Evolutionary conservation across 495 filamentous ascomycete genomes (phyloP).

Genomic region (Arthonia radiata): DNA sequence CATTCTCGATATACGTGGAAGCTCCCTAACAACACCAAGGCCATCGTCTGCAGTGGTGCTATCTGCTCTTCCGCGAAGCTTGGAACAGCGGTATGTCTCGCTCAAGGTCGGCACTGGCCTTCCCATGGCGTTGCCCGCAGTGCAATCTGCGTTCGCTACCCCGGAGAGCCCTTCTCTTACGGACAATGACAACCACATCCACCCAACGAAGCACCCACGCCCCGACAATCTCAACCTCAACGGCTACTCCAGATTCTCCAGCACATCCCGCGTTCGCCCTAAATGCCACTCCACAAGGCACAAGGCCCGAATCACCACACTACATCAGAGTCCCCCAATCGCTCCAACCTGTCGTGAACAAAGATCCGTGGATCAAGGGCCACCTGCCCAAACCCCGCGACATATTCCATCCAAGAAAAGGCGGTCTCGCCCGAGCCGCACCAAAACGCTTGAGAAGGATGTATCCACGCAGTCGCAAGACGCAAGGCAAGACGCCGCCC

Average conservation of each 20-base stretch:
- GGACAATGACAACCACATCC: not conserved
- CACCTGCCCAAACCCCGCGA: constrained; percentile 43
- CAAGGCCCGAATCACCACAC: constrained; percentile 43
- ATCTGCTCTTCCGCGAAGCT: too few relatives aligned
- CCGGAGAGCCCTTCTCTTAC: not conserved
- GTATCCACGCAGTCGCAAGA: constrained; percentile 6
- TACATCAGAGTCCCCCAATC: constrained; percentile 50
- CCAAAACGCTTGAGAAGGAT: constrained; percentile 9
- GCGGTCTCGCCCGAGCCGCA: constrained; percentile 17
- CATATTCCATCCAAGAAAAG: constrained; percentile 27
- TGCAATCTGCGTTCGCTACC: not conserved
- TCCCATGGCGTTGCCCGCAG: not conserved
- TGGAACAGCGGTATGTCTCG: too few relatives aligned
- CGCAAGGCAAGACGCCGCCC: constrained; percentile 13
- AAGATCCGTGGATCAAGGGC: constrained; percentile 34
- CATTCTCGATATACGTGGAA: constrained; percentile 1
- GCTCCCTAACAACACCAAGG: not conserved
- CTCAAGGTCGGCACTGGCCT: not conserved
- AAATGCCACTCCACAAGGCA: constrained; percentile 9
- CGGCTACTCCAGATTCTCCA: too few relatives aligned
- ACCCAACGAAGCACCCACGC: not conserved
- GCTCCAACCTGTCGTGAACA: constrained; percentile 16
- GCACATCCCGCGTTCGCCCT: constrained; percentile 23
- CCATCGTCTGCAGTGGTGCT: too few relatives aligned
- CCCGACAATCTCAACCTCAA: too few relatives aligned